Conservation (phyloP, 371 early-diverging fungal genomes). For the Basidiobolus meristosporus region DNA sequence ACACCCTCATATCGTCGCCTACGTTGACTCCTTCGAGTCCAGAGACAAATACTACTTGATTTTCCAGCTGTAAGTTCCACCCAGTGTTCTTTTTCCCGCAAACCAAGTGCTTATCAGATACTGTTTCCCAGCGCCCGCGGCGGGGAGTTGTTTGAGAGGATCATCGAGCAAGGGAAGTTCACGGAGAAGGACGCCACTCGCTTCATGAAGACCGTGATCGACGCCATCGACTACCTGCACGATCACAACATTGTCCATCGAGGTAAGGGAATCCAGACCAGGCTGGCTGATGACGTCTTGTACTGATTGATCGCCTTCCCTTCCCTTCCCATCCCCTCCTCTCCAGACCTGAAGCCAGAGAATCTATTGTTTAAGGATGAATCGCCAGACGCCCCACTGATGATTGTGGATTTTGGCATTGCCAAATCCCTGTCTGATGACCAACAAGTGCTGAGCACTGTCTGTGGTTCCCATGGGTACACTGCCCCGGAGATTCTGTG, state of each 20-base stretch:
- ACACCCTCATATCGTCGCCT: constrained; percentile 68
- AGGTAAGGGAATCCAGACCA: constrained; percentile 27
- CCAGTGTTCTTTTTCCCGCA: too few species aligned
- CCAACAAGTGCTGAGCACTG: constrained; percentile 21
- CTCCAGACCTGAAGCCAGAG: constrained; percentile 61
- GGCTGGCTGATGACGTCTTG: too few species aligned
- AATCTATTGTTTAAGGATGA: constrained; percentile 47
- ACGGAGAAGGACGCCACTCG: constrained; percentile 70
- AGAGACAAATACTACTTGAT: constrained; percentile 74
- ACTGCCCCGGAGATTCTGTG: constrained; percentile 64
- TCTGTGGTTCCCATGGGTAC: constrained; percentile 41
- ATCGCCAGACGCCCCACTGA: constrained; percentile 28
- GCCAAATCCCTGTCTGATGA: constrained; percentile 22
- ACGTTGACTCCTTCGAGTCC: constrained; percentile 44
- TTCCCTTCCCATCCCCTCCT: too few species aligned
- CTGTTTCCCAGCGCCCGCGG: too few species aligned
- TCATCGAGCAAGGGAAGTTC: constrained; percentile 64
- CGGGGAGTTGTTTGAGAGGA: constrained; percentile 80
- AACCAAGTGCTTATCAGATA: too few species aligned
- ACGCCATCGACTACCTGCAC: constrained; percentile 51
- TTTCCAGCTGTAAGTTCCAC: constrained; percentile 77
- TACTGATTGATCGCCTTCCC: too few species aligned
- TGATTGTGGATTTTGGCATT: constrained; percentile 47
- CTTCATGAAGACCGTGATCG: constrained; percentile 38
- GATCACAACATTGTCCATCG: constrained; percentile 45